Conservation (phyloP, 2,329 filamentous ascomycete genomes). For the Fusarium humuli region DNA sequence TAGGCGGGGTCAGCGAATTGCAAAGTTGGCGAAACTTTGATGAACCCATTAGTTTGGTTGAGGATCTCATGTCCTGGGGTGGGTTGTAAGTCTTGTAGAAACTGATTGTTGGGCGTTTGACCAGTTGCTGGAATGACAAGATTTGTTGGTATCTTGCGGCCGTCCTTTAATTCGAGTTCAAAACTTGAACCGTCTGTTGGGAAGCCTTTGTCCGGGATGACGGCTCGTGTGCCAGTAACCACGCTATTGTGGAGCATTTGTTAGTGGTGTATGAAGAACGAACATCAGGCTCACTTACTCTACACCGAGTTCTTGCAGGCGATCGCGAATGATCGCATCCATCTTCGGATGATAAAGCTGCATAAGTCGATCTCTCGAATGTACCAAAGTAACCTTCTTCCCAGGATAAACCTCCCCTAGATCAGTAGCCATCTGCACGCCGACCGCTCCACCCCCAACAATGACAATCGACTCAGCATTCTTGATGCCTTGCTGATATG, state of each 20-base stretch:
- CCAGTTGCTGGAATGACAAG: constrained; percentile 43
- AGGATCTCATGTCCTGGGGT: constrained; percentile 15
- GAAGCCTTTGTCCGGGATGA: constrained; percentile 37
- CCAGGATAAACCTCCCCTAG: constrained; percentile 42
- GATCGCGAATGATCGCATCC: constrained; percentile 37
- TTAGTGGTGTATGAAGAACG: background rate
- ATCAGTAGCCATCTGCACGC: constrained; percentile 45
- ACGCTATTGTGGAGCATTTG: background rate
- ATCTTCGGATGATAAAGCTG: constrained; percentile 44
- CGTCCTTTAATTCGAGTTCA: constrained; percentile 40
- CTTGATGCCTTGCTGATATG: constrained; percentile 38
- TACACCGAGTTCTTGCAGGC: constrained; percentile 40
- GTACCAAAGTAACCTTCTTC: constrained; percentile 42
- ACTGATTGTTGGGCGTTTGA: constrained; percentile 46
- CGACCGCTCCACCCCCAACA: constrained; percentile 44
- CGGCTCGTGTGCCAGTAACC: constrained; percentile 39
- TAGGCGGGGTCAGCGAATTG: constrained; percentile 43
- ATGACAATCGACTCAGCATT: constrained; percentile 41
- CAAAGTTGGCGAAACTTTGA: constrained; percentile 34
- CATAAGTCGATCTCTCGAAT: constrained; percentile 43
- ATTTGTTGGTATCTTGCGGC: constrained; percentile 36
- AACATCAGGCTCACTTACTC: constrained; percentile 7
- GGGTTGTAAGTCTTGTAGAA: constrained; percentile 24
- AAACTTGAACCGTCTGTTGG: constrained; percentile 35
- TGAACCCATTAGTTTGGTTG: constrained; percentile 42